Evolutionary conservation across 805 yeast species (phyloP), one percentile per base, ranked within the genome.

Genomic region (Zygoascus ofunaensis): DNA sequence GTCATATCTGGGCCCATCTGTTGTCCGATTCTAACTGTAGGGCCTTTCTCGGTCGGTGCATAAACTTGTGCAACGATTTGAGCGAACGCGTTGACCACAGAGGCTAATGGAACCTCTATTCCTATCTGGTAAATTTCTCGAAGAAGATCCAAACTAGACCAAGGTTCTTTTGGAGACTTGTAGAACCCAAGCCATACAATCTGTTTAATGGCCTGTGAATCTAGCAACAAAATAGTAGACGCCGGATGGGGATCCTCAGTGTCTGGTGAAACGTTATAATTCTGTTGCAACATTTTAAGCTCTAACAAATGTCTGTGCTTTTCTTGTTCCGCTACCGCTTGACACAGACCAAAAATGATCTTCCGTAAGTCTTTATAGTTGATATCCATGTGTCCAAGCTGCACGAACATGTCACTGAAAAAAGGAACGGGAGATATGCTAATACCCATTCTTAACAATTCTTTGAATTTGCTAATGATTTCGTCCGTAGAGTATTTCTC

Each of bases 141-240:
- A 5, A 41, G 21, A 12, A 32, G 4, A 3, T 19, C 19, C 21
- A 41, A 8, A 12, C 19, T 33, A 7, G 28, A 12, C 45, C 45
- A 42, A 4, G 40, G 45, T 14, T 18, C 14, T 10, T 21, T 14
- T 10, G 45, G 45, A 14, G 41, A 15, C 24, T 36, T 42, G 35
- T 22, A 35, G 23, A 42, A 42, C 10, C 41, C 45, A 26, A 28
- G 26, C 28, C 23, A 32, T n/a, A 36, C 40, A 10, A 42, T 42
- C 18, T 26, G 34, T 14, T 18, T 5, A 8, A 42, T 20, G 2
- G 39, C 45, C 24, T 24, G 33, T 3, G 41, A 5, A 24, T 37
- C 41, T 5, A 37, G 19, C 10, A 36, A 12, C 23, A 21, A 20
- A 17, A 14, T 14, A 20, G 14, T 7, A 4, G 39, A 36, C 14